Base-by-base conservation (phyloP, 805 yeast species). In the Lipomyces kockii region DNA sequence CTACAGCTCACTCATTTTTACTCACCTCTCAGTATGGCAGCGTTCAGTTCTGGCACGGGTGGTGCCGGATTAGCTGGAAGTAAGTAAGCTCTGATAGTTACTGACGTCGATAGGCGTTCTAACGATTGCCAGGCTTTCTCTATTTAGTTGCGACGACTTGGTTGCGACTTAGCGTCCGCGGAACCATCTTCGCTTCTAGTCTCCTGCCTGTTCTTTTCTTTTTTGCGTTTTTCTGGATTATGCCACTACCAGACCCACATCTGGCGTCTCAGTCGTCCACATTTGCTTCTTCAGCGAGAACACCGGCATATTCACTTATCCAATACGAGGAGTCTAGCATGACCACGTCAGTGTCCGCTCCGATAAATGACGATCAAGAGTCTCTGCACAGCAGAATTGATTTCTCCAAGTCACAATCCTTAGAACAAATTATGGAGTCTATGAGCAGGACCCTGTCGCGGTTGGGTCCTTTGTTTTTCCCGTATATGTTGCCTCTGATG, bases 41-140 rank as follows among this genome's bases (percentile, higher is more conserved):
- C 97, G 0, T 94, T 96, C 86, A 90, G 97, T 25, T 85, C 92
- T 7, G 99, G 99, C 0, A 94, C 98, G 0, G 98, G 99, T 2
- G 97, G 92, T 22, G 98, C 99, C 0, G 99, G 99, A 0, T 77
- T 94, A 4, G 83, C 86, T 22, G 99, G 98, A 0, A 86, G 93
- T 52, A 22, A 25, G 34, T 52, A n/a, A 8, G 49, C 22, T 17
- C 20, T 17, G 20, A 43, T 43, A 4, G 22, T n/a, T 61, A 67
- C 6, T 71, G 20, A 25, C 39, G 17, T n/a, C n/a, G 29, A 61
- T 12, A 25, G 12, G n/a, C 25, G 11, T n/a, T 34, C 17, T 60
- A 56, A 22, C 20, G 54, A 61, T 1, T 58, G 27, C 8, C 22
- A 52, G 55, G 55, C 64, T 90, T 89, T 62, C 75, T 84, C 14